Conservation (phyloP, 1,284 basidiomycete genomes). For the Heterobasidion occidentale region DNA sequence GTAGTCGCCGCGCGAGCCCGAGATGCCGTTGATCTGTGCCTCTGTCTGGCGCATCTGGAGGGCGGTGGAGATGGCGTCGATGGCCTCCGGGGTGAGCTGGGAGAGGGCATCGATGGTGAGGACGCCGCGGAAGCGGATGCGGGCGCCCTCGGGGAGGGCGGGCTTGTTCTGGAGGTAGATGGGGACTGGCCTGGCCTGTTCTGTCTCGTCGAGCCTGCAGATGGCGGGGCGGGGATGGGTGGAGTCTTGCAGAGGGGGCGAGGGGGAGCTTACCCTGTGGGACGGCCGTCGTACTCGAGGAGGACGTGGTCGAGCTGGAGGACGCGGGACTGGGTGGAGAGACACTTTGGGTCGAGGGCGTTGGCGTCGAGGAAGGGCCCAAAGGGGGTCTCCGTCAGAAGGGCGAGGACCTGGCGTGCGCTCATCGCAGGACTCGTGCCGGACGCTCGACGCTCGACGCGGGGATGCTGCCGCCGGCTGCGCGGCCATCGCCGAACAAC, state of each 20-base stretch:
- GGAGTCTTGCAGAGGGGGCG: background rate
- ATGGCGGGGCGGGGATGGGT: background rate
- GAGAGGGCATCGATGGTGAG: slow-evolving; percentile 32
- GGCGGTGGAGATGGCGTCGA: slow-evolving; percentile 25
- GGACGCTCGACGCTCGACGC: no score
- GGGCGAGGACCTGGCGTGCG: no score
- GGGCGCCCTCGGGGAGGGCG: slow-evolving; percentile 1
- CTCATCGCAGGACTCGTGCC: no score
- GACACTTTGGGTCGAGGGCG: slow-evolving; percentile 15
- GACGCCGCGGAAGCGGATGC: slow-evolving; percentile 37
- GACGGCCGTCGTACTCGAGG: slow-evolving; percentile 14
- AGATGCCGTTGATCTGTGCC: background rate
- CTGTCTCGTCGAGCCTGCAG: slow-evolving; percentile 8
- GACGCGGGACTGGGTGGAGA: slow-evolving; percentile 9
- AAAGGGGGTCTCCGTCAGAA: slow-evolving; percentile 19
- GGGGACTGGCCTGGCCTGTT: slow-evolving; percentile 3
- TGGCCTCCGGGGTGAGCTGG: slow-evolving; percentile 39
- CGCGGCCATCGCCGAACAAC: no score
- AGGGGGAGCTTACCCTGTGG: slow-evolving; percentile 17
- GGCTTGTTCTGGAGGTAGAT: background rate
- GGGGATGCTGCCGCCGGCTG: no score
- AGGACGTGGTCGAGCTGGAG: slow-evolving; percentile 14
- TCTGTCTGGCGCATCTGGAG: slow-evolving; percentile 20
- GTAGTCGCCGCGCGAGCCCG: slow-evolving; percentile 10
- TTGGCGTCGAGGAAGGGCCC: slow-evolving; percentile 21